Conservation (phyloP, 2,329 filamentous ascomycete species). For the Penicillium oxalicum region DNA sequence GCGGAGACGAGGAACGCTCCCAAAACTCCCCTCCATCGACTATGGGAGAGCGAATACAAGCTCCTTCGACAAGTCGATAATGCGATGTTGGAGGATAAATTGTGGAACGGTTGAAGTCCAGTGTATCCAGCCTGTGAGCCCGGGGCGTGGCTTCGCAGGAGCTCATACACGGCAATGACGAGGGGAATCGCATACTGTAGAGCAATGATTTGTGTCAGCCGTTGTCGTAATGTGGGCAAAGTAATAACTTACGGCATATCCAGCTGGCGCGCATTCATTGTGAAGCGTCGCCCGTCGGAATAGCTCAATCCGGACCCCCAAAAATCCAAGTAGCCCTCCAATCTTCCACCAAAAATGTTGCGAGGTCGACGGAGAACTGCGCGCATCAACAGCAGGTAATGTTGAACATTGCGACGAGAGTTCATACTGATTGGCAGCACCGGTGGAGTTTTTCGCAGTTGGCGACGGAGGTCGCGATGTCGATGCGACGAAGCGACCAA, state of each 20-base stretch:
- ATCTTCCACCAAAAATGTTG: constrained; percentile 12
- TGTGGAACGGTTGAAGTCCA: constrained; percentile 15
- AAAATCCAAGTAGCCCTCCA: constrained; percentile 6
- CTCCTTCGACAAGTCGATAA: constrained; percentile 28
- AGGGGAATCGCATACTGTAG: constrained; percentile 37
- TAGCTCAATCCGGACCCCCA: constrained; percentile 22
- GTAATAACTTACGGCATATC: constrained; percentile 28
- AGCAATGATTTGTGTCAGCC: not conserved
- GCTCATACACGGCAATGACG: constrained; percentile 39
- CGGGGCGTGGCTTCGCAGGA: constrained; percentile 27
- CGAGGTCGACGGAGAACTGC: constrained; percentile 3
- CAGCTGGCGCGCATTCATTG: constrained; percentile 39
- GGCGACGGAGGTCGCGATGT: constrained; percentile 19
- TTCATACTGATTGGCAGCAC: constrained; percentile 25
- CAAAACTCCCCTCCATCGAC: constrained; percentile 35
- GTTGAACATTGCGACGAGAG: constrained; percentile 15
- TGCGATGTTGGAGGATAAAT: constrained; percentile 9
- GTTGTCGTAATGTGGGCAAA: not conserved
- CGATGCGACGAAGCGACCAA: constrained; percentile 30
- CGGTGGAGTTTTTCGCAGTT: constrained; percentile 22
- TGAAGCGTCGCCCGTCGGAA: constrained; percentile 38
- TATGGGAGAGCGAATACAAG: constrained; percentile 27
- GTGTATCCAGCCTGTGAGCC: constrained; percentile 20
- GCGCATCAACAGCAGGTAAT: constrained; percentile 6
- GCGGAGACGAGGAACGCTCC: constrained; percentile 34